phyloP scores from a whole-genome alignment of 2,329 filamentous ascomycete genomes.

The Epichloe coenophiala region DNA sequence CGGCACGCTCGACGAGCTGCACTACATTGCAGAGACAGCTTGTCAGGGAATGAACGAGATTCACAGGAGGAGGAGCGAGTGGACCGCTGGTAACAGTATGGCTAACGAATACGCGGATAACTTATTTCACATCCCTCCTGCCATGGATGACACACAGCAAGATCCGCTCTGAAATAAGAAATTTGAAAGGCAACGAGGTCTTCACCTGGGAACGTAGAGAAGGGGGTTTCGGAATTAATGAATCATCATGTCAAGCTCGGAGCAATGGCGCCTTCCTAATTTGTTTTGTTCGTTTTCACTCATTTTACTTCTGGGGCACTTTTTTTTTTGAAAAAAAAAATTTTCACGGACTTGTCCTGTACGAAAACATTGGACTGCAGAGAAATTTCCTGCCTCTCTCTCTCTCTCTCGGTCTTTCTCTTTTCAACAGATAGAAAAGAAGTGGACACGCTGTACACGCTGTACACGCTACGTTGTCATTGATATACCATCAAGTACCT shows the following conservation, averaged over 20 bases:
- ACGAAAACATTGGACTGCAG: background rate
- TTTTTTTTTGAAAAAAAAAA: background rate
- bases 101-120: constrained; percentile 20
- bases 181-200: no score
- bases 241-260: background rate
- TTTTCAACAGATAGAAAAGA: background rate
- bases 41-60: constrained; percentile 30
- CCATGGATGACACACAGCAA: constrained; percentile 5
- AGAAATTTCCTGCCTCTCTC: background rate
- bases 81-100: constrained; percentile 15
- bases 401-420: background rate
- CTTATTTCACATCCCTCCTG: constrained; percentile 7
- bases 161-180: background rate
- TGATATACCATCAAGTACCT: background rate
- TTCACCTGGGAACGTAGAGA: no score
- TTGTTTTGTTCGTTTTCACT: background rate
- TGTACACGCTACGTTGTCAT: background rate
- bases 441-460: background rate
- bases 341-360: background rate
- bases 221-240: background rate
- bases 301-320: background rate
- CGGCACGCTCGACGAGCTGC: constrained; percentile 29
- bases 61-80: constrained; percentile 21
- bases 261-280: background rate
- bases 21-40: constrained; percentile 30